Conservation (phyloP, 2,329 filamentous ascomycete genomes). For the Aspergillus quadricinctus region DNA sequence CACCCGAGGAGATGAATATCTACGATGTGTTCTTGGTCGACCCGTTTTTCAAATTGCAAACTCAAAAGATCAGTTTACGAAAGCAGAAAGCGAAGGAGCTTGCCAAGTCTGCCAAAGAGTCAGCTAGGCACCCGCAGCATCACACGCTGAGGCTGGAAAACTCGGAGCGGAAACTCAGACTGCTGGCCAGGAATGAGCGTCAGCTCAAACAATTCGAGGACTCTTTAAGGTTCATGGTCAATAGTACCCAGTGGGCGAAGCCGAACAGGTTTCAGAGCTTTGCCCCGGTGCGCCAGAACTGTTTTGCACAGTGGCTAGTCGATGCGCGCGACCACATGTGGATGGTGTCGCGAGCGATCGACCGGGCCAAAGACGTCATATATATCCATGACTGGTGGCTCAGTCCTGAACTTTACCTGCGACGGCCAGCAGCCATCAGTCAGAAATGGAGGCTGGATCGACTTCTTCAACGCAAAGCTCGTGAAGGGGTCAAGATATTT, state of each 20-base stretch:
- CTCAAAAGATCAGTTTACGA: slow-evolving; percentile 58
- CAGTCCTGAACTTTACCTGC: slow-evolving; percentile 91
- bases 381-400: slow-evolving; percentile 99
- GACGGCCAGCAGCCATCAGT: slow-evolving; percentile 87
- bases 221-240: slow-evolving; percentile 81
- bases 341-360: slow-evolving; percentile 95
- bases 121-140: slow-evolving; percentile 62
- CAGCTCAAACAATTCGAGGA: slow-evolving; percentile 90
- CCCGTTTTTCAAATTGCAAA: slow-evolving; percentile 74
- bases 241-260: slow-evolving; percentile 75
- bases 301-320: slow-evolving; percentile 93
- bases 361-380: slow-evolving; percentile 94
- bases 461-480: slow-evolving; percentile 85
- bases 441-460: slow-evolving; percentile 97
- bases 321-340: slow-evolving; percentile 99
- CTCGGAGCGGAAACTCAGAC: slow-evolving; percentile 84
- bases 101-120: slow-evolving; percentile 61
- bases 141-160: slow-evolving; percentile 87
- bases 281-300: slow-evolving; percentile 78
- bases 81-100: slow-evolving; percentile 54
- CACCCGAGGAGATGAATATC: slow-evolving; percentile 96
- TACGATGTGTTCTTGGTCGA: slow-evolving; percentile 99
- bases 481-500: slow-evolving; percentile 94
- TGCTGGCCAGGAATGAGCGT: slow-evolving; percentile 86
- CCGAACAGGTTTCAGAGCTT: slow-evolving; percentile 89